Conservation (phyloP, 1,139 yeast genomes). For the Lodderomyces beijingensis region DNA sequence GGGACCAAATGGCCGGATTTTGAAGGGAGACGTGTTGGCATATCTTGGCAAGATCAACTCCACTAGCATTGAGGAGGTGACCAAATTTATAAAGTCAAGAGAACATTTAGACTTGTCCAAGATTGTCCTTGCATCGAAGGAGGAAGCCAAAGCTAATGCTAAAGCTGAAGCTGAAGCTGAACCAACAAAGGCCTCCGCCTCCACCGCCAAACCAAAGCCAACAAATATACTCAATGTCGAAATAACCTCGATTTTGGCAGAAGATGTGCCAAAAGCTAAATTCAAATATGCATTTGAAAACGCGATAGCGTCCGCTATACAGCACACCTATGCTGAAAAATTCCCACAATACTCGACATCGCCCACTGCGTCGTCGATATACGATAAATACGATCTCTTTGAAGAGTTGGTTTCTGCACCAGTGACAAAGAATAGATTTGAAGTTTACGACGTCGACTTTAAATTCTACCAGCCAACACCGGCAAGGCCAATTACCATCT, state of each 20-base stretch:
- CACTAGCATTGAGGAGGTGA: constrained; percentile 48
- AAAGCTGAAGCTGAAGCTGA: neutral
- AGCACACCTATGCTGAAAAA: constrained; percentile 37
- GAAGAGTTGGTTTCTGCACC: constrained; percentile 62
- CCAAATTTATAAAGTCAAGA: constrained; percentile 53
- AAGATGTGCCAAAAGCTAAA: constrained; percentile 22
- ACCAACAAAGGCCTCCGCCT: constrained; percentile 5
- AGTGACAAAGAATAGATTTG: constrained; percentile 55
- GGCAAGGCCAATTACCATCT: constrained; percentile 4
- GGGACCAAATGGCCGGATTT: constrained; percentile 83
- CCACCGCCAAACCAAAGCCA: constrained; percentile 22
- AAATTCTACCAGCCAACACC: constrained; percentile 16
- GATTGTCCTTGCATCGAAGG: constrained; percentile 50
- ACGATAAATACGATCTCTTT: constrained; percentile 51
- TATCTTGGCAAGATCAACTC: constrained; percentile 65
- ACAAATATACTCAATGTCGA: constrained; percentile 24
- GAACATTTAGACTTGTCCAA: constrained; percentile 74
- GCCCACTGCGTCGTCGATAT: constrained; percentile 28
- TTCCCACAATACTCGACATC: constrained; percentile 44
- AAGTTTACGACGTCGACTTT: constrained; percentile 32
- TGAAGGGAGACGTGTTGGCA: constrained; percentile 89
- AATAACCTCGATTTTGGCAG: constrained; percentile 25
- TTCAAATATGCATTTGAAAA: constrained; percentile 30
- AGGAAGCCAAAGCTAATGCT: neutral
- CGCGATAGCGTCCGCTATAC: constrained; percentile 28